A percentile compares a stretch with the other conserved stretches of the same genome.
These are phyloP conservation scores for Hypoxylon subgilvum DNA, from an alignment of 495 filamentous ascomycete species.

Conservation along the genomic window DNA sequence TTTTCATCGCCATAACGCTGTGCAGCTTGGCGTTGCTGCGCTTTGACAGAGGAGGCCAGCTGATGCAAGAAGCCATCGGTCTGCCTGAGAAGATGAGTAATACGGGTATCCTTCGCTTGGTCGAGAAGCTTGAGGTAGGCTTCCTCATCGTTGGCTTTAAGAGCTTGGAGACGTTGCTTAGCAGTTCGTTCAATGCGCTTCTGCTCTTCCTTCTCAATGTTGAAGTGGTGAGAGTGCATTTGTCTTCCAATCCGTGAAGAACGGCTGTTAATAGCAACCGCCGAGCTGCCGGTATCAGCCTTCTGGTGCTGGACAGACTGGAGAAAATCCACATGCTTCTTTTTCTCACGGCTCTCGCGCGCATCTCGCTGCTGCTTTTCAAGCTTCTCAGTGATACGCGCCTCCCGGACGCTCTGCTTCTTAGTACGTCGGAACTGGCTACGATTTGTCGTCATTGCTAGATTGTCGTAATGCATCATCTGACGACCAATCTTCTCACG, in stretches of 20 bases:
- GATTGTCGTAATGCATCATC: conserved; percentile 91
- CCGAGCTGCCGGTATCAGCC: conserved; percentile 49
- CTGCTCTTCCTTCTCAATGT: conserved; percentile 99
- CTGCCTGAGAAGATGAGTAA: conserved; percentile 92
- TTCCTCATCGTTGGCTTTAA: conserved; percentile 99
- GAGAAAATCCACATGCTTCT: conserved; percentile 91
- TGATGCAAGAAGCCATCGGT: conserved; percentile 97
- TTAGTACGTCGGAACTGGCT: conserved; percentile 89
- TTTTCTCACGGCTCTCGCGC: conserved; percentile 90
- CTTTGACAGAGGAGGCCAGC: conserved; percentile 88
- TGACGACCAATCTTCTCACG: conserved; percentile 84
- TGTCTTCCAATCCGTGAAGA: conserved; percentile 83
- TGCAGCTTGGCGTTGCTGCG: conserved; percentile 82
- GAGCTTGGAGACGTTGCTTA: conserved; percentile 97
- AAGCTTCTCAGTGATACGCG: conserved; percentile 94
- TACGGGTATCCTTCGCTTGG: conserved; percentile 98
- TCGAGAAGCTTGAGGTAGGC: conserved; percentile 95
- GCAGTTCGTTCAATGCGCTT: conserved; percentile 95
- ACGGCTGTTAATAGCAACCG: conserved; percentile 57
- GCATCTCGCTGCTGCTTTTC: conserved; percentile 98
- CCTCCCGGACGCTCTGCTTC: conserved; percentile 94
- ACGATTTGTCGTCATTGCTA: conserved; percentile 93
- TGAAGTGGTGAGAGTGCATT: conserved; percentile 86
- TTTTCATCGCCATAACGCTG: conserved; percentile 75
- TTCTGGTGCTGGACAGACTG: conserved; percentile 68